Evolutionary conservation across 768 basidiomycete genomes (phyloP).

Genomic region (Boletus subcaerulescens): DNA sequence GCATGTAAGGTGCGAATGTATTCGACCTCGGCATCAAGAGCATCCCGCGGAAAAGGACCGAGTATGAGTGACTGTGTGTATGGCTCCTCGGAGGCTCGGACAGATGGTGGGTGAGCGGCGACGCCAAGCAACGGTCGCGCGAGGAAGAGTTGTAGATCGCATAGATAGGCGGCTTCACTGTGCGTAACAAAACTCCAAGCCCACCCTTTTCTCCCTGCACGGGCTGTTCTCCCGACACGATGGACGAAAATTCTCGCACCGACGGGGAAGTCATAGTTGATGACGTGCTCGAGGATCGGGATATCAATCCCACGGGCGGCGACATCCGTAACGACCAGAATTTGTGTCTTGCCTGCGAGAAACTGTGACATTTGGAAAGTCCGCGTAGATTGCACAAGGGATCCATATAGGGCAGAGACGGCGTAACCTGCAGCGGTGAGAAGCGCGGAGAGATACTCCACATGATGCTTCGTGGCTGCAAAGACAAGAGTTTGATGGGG

Average conservation of each 20-base stretch:
- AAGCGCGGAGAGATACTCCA: slow-evolving; percentile 86
- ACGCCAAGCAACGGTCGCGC: slow-evolving; percentile 68
- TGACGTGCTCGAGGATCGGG: slow-evolving; percentile 90
- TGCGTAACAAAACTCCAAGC: slow-evolving; percentile 93
- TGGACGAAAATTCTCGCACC: slow-evolving; percentile 93
- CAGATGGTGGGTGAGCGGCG: slow-evolving; percentile 24
- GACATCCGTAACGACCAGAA: slow-evolving; percentile 96
- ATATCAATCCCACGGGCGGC: slow-evolving; percentile 99
- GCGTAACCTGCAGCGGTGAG: slow-evolving; percentile 80
- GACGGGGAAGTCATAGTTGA: slow-evolving; percentile 98
- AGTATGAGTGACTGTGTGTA: slow-evolving; percentile 76
- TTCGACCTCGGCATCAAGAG: slow-evolving; percentile 81
- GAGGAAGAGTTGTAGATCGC: slow-evolving; percentile 92
- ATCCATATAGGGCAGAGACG: slow-evolving; percentile 92
- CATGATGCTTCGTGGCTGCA: slow-evolving; percentile 96
- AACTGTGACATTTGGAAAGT: slow-evolving; percentile 90
- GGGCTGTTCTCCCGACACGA: slow-evolving; percentile 93
- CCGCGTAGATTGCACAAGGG: slow-evolving; percentile 89
- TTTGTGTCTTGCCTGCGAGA: slow-evolving; percentile 69
- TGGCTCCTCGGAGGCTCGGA: slow-evolving; percentile 50
- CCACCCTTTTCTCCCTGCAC: slow-evolving; percentile 93
- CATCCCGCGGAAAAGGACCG: slow-evolving; percentile 77
- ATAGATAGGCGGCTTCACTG: slow-evolving; percentile 81
- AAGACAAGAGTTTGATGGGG: slow-evolving; percentile 94
- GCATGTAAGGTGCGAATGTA: slow-evolving; percentile 67